A percentile compares a stretch with the other conserved stretches of the same genome.
These are phyloP conservation scores for Polytrichum formosum DNA, from an alignment of 225 moss, liverwort and hornwort species.

Conservation along the genomic window DNA sequence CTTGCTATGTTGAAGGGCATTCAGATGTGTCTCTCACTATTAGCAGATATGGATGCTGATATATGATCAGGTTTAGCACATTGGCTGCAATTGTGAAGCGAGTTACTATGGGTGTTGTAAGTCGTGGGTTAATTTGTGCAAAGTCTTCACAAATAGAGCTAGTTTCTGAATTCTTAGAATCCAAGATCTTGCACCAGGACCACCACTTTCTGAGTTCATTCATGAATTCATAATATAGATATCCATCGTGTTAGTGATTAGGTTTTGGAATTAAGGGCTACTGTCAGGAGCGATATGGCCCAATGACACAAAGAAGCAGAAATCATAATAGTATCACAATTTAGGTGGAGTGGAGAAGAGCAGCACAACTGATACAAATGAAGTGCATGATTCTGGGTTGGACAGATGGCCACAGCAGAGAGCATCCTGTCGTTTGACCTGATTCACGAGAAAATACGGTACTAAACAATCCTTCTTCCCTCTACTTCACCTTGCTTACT, in stretches of 20 bases:
- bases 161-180: too few species aligned
- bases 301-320: too few species aligned
- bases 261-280: too few species aligned
- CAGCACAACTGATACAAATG: background rate
- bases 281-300: too few species aligned
- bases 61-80: too few species aligned
- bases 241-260: too few species aligned
- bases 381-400: constrained; percentile 11
- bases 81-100: too few species aligned
- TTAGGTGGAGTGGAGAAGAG: background rate
- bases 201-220: background rate
- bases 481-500: background rate
- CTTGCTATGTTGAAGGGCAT: too few species aligned
- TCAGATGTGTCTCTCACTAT: too few species aligned
- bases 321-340: background rate
- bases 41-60: too few species aligned
- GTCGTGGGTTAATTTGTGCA: too few species aligned
- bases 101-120: too few species aligned
- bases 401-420: constrained; percentile 97
- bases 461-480: constrained; percentile 4
- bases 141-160: background rate
- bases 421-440: constrained; percentile 96
- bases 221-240: background rate
- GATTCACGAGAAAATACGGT: constrained; percentile 90
- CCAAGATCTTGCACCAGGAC: background rate